phyloP scores from a whole-genome alignment of 2,329 filamentous ascomycete species.

The Penicillium sp. region DNA sequence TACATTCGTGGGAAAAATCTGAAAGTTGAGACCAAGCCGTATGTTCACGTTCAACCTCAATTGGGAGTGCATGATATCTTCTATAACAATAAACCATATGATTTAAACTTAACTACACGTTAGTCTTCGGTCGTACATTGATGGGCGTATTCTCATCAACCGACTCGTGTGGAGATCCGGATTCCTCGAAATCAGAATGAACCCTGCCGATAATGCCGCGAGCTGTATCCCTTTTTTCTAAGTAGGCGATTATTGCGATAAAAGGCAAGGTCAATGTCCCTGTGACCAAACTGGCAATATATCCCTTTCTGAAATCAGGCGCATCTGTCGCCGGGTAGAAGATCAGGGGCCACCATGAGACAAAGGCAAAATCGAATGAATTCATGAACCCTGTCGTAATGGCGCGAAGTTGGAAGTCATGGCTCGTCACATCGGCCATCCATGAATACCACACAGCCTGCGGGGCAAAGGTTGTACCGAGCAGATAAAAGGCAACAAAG shows the following conservation, averaged over 20 bases:
- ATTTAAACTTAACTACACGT: not conserved
- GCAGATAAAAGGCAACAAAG: constrained; percentile 48
- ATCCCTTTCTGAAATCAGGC: constrained; percentile 41
- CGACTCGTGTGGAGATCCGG: not conserved
- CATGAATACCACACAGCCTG: constrained; percentile 51
- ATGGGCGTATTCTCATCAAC: not conserved
- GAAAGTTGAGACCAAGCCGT: not conserved
- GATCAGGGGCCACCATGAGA: constrained; percentile 44
- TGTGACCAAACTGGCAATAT: constrained; percentile 43
- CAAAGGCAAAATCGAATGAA: constrained; percentile 46
- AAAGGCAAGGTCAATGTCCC: constrained; percentile 39
- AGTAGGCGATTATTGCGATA: constrained; percentile 38
- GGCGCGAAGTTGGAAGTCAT: constrained; percentile 43
- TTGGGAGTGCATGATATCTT: not conserved
- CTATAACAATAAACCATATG: not conserved
- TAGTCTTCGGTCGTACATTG: not conserved
- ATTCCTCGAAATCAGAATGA: not conserved
- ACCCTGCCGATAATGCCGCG: constrained; percentile 13
- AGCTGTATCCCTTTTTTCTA: constrained; percentile 28
- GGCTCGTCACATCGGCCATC: constrained; percentile 45
- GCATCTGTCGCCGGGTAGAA: constrained; percentile 46
- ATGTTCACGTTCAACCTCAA: not conserved
- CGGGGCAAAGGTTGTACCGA: constrained; percentile 48
- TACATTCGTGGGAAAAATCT: not conserved
- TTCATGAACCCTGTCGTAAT: constrained; percentile 49